phyloP scores from a whole-genome alignment of 306 rosid genomes.

The Gillenia trifoliata region DNA sequence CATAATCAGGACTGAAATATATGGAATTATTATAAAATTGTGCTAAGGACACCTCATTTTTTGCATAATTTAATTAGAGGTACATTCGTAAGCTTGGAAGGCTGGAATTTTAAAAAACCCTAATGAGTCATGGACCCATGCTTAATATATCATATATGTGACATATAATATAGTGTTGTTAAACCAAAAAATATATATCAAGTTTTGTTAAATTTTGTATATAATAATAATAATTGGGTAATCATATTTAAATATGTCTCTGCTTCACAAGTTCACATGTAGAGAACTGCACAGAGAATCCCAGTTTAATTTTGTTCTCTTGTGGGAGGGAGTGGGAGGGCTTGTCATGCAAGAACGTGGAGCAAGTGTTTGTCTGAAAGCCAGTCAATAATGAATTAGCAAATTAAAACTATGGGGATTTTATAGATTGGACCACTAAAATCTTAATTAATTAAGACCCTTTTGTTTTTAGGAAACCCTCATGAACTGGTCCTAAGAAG shows the following conservation, averaged over 20 bases:
- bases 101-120: slow-evolving; percentile 5
- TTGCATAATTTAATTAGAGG: slow-evolving; percentile 30
- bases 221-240: slow-evolving; percentile 14
- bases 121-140: slow-evolving; percentile 19
- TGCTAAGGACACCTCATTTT: slow-evolving; percentile 19
- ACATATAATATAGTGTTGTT: not conserved
- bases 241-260: slow-evolving; percentile 1
- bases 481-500: not conserved
- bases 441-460: slow-evolving; percentile 19
- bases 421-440: slow-evolving; percentile 21
- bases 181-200: not conserved
- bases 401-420: not conserved
- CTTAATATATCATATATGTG: not conserved
- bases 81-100: slow-evolving; percentile 40
- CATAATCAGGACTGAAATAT: slow-evolving; percentile 9
- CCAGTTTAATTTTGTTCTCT: slow-evolving; percentile 64
- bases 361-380: slow-evolving; percentile 46
- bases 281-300: slow-evolving; percentile 55
- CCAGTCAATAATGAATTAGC: slow-evolving; percentile 22
- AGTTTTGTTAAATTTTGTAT: not conserved
- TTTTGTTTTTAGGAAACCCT: not conserved
- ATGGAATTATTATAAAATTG: slow-evolving; percentile 12
- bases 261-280: slow-evolving; percentile 58
- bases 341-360: slow-evolving; percentile 63
- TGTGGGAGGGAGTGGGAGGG: slow-evolving; percentile 25